These are phyloP conservation scores for Meyerozyma smithsonii DNA, from an alignment of 1,139 yeast genomes.

Conservation along the genomic window DNA sequence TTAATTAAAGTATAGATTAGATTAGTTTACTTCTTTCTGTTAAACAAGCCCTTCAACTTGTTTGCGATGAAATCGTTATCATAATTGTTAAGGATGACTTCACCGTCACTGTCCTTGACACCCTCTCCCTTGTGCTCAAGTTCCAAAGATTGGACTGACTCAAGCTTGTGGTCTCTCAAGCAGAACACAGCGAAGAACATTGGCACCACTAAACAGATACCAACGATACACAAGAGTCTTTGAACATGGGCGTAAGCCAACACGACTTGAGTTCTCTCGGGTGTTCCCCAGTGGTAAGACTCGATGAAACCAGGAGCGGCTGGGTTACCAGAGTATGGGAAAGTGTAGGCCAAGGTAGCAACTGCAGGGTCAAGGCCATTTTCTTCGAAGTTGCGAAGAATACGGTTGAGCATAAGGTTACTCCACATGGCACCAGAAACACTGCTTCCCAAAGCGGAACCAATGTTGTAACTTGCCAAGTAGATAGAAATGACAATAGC, in stretches of 20 bases:
- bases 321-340: slow-evolving; percentile 18
- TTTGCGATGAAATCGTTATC: slow-evolving; percentile 9
- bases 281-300: slow-evolving; percentile 28
- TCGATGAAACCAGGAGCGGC: slow-evolving; percentile 14
- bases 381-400: slow-evolving; percentile 16
- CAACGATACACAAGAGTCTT: slow-evolving; percentile 27
- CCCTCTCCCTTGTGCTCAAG: slow-evolving; percentile 7
- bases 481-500: slow-evolving; percentile 57
- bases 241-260: slow-evolving; percentile 31
- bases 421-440: slow-evolving; percentile 70
- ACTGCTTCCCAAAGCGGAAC: slow-evolving; percentile 51
- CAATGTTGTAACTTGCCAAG: slow-evolving; percentile 53
- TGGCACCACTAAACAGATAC: slow-evolving; percentile 30
- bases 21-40: background rate
- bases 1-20: background rate
- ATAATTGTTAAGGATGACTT: slow-evolving; percentile 12
- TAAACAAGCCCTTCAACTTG: background rate
- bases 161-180: slow-evolving; percentile 30
- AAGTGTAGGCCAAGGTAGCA: slow-evolving; percentile 18
- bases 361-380: background rate
- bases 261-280: slow-evolving; percentile 27
- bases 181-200: slow-evolving; percentile 26
- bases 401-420: slow-evolving; percentile 31
- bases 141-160: slow-evolving; percentile 19
- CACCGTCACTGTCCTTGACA: slow-evolving; percentile 6